Base-by-base conservation (phyloP, 495 filamentous ascomycete species). In the Xanthoparmelia taractica region DNA sequence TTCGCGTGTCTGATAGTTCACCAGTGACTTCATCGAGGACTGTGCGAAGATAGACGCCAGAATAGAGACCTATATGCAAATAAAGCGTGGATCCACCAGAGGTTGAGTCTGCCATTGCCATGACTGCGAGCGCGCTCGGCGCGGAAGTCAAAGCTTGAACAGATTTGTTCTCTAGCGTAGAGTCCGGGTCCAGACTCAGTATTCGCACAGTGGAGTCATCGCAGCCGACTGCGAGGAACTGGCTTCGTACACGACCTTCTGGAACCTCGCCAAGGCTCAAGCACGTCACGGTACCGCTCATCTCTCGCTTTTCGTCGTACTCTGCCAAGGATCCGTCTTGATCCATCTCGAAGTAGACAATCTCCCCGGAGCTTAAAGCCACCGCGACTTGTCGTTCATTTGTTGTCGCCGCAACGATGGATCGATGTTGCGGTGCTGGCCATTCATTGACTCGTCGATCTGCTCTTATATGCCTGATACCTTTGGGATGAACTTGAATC, bases 281-380 rank as follows among this genome's bases (percentile, higher is more conserved):
- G 57, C 88, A 93, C 20, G 91, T 97, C 25, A 99, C 90, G 0
- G 91, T 96, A n/a, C 90, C 91, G 59, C 87, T 90, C 91, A 97
- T 96, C 70, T 95, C 88, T 65, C 89, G 89, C 74, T 93, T 91
- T 66, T 97, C 93, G 59, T 97, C 91, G 66, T 96, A 96, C 74
- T 97, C 93, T 36, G 91, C 91, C 18, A 99, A 78, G 8, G 86
- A 86, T 13, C 91, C 92, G 76, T 97, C 92, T 3, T 84, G 80
- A 71, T 96, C 95, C 87, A 96, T 90, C 73, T 97, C 95, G 66
- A 99, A 99, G 70, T 97, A 97, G 25, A 94, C 90, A 61, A 99
- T 94, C 72, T 99, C 94, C 15, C 92, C 91, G 18, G 91, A 96
- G 69, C 91, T 96, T 41, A 99, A 76, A 20, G 93, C 94, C 47